Conservation (phyloP, 2,329 filamentous ascomycete species). For the Penicillium griseofulvum region DNA sequence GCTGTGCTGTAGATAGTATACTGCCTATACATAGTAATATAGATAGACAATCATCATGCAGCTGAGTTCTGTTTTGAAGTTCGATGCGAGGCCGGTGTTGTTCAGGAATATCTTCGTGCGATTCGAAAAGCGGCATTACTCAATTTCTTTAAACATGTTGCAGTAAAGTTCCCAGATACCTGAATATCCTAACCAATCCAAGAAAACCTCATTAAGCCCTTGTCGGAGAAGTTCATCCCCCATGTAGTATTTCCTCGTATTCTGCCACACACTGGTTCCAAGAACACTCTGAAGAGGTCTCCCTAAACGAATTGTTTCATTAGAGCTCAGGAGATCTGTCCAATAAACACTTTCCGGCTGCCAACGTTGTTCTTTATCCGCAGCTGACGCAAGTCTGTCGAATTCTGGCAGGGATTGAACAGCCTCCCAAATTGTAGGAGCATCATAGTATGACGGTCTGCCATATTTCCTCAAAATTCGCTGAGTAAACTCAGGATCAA, state of each 20-base stretch:
- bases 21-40: too few relatives aligned
- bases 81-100: background rate
- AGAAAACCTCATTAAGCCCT: slow-evolving; percentile 14
- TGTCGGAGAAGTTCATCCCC: slow-evolving; percentile 17
- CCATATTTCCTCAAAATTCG: slow-evolving; percentile 7
- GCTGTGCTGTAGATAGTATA: background rate
- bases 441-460: slow-evolving; percentile 13
- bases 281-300: slow-evolving; percentile 6
- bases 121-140: background rate
- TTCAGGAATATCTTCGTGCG: background rate
- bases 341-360: slow-evolving; percentile 11
- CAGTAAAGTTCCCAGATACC: slow-evolving; percentile 12
- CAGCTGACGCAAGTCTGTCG: slow-evolving; percentile 2
- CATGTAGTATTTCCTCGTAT: slow-evolving; percentile 9
- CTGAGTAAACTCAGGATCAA: slow-evolving; percentile 8
- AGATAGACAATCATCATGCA: background rate
- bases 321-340: slow-evolving; percentile 12
- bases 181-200: slow-evolving; percentile 12
- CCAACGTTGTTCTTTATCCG: slow-evolving; percentile 10
- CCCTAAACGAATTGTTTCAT: slow-evolving; percentile 7
- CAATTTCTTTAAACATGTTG: background rate
- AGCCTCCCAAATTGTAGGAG: slow-evolving; percentile 9
- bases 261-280: slow-evolving; percentile 1
- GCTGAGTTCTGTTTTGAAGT: background rate
- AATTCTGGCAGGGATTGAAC: slow-evolving; percentile 9